Conservation (phyloP, 495 filamentous ascomycete genomes). For the Xylaria sp. region DNA sequence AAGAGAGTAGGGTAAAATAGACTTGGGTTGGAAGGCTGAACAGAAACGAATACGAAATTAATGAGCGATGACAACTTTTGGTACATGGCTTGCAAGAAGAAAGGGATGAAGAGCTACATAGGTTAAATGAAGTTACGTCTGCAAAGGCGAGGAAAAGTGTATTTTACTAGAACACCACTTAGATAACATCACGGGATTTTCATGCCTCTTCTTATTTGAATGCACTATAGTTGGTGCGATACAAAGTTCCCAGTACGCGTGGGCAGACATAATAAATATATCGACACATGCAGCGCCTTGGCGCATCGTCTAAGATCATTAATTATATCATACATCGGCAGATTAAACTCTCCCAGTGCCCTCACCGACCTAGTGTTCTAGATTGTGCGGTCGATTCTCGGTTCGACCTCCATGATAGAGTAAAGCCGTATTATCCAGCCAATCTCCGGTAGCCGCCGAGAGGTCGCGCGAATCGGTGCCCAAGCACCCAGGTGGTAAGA, state of each 20-base stretch:
- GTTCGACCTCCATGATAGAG: background rate
- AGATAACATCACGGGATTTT: background rate
- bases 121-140: background rate
- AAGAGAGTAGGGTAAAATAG: background rate
- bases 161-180: background rate
- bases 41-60: background rate
- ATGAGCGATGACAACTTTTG: background rate
- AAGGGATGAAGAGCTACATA: background rate
- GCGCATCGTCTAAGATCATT: background rate
- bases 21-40: background rate
- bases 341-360: background rate
- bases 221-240: background rate
- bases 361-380: slow-evolving; percentile 10
- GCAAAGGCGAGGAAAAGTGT: background rate
- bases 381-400: background rate
- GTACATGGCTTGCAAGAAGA: background rate
- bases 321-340: slow-evolving; percentile 15
- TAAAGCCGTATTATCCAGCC: slow-evolving; percentile 23
- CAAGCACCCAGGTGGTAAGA: slow-evolving; percentile 1
- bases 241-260: background rate
- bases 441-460: slow-evolving; percentile 11
- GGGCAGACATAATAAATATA: background rate
- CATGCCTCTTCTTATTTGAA: background rate
- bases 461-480: background rate
- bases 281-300: background rate